Evolutionary conservation across 768 basidiomycete species (phyloP).

Genomic region (Termitomyces sp.): DNA sequence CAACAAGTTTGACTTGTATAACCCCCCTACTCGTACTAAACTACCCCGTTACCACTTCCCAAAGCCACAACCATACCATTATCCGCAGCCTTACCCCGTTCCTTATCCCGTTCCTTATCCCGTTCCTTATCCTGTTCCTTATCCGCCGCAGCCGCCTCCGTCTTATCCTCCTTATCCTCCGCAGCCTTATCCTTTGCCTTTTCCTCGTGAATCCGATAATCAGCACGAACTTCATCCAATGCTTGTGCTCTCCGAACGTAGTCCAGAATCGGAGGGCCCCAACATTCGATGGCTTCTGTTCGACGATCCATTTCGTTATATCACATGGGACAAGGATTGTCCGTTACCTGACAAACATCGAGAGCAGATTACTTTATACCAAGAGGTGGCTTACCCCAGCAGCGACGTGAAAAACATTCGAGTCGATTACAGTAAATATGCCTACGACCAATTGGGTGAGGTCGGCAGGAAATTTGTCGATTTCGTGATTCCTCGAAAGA

Average conservation of each 20-base stretch:
- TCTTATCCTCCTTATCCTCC: background rate
- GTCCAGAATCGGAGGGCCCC: background rate
- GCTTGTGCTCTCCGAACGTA: background rate
- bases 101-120: no score
- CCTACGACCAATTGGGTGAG: background rate
- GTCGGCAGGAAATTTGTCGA: background rate
- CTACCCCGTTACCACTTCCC: slow-evolving; percentile 2
- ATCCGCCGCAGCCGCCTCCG: background rate
- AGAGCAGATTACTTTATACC: background rate
- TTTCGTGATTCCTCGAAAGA: background rate
- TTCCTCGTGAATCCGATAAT: background rate
- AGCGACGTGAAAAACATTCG: background rate
- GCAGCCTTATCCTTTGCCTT: background rate
- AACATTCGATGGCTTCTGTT: background rate
- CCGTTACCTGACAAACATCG: background rate
- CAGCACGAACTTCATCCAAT: background rate
- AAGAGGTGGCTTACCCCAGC: slow-evolving; percentile 1
- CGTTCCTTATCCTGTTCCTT: background rate
- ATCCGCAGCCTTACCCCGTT: background rate
- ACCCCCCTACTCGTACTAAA: slow-evolving; percentile 7
- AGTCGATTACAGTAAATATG: background rate
- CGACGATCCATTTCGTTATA: background rate
- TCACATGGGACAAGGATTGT: background rate
- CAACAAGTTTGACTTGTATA: background rate
- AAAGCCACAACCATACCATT: background rate